Evolutionary conservation across 768 basidiomycete genomes (phyloP), one percentile per base, ranked within the genome.

Genomic region (Kwoniella heveanensis): DNA sequence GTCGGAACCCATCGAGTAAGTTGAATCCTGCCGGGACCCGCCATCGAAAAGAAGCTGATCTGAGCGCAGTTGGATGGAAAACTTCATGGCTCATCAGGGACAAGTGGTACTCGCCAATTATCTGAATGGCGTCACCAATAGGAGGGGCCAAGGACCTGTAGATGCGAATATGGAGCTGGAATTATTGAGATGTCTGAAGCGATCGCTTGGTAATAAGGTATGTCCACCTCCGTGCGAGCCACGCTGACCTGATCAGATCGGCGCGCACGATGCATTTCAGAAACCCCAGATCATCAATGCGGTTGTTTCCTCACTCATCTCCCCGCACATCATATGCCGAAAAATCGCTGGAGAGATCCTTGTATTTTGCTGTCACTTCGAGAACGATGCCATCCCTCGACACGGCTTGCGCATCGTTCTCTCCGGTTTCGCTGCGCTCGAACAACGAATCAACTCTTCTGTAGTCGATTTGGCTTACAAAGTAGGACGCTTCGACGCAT

Each of bases 101-200:
- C 72, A 74, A 44, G 58, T 70, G 37, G 75, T 71, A 5, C 64
- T 74, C n/a, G 69, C 67, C 19, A 77, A 74, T 47, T 71, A 68
- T 36, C 61, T 77, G 9, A 62, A 58, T 27, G 54, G 53, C 2
- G 54, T 71, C 7, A 68, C 36, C 5, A 57, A 59, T 47, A 52
- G 68, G 27, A 67, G 53, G 89, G 88, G 59, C 17, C 48, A 64
- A 32, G 65, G 60, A 17, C 87, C 86, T 54, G 77, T 80, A 19
- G 92, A 97, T 72, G 84, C 85, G 36, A 78, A 81, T 15, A 81
- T 96, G 24, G 95, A 98, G 79, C 86, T 91, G 55, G 95, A 97
- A 81, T 82, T 94, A 54, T 85, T 90, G 62, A 95, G 92, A 79
- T 92, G 91, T 78, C 80, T 98, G 64, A 89, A 86, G 74, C 86